phyloP scores from a whole-genome alignment of 805 yeast species.

The Lachancea sp. region DNA sequence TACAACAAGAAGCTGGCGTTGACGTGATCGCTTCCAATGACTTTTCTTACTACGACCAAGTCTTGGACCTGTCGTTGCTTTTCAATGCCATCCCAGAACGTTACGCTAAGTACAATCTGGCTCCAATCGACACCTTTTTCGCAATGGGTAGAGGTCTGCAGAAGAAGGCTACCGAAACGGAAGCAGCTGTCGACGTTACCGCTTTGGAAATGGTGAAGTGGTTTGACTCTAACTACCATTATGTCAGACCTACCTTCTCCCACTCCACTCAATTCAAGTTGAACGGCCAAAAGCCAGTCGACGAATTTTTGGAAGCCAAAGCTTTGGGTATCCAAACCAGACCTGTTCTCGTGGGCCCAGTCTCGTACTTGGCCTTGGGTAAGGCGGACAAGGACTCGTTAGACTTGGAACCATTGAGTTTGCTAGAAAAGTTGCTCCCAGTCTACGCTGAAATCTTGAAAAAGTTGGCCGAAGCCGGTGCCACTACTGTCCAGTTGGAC shows the following conservation, averaged over 20 bases:
- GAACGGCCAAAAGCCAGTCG: constrained; percentile 94
- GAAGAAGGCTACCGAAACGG: constrained; percentile 83
- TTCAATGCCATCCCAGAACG: constrained; percentile 97
- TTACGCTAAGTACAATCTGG: constrained; percentile 85
- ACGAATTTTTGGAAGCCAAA: constrained; percentile 97
- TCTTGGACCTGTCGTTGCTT: constrained; percentile 82
- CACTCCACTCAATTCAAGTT: constrained; percentile 93
- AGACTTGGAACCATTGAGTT: constrained; percentile 87
- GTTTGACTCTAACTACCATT: constrained; percentile 99
- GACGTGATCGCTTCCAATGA: constrained; percentile 96
- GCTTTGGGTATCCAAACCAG: constrained; percentile 92
- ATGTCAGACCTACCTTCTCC: constrained; percentile 98
- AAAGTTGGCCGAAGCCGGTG: constrained; percentile 92
- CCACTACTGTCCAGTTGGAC: constrained; percentile 89
- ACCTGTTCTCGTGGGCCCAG: constrained; percentile 96
- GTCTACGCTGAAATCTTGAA: constrained; percentile 84
- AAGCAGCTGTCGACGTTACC: constrained; percentile 92
- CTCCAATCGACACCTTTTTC: constrained; percentile 85
- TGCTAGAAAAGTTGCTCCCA: constrained; percentile 85
- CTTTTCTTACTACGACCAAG: constrained; percentile 97
- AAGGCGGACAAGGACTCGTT: constrained; percentile 97
- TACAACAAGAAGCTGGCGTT: constrained; percentile 95
- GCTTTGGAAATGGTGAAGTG: constrained; percentile 99
- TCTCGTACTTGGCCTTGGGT: constrained; percentile 90
- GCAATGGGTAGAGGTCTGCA: constrained; percentile 99